Percentiles rank a stretch among this genome's conserved stretches.
These are phyloP conservation scores for Neurospora sp. DNA, from an alignment of 495 filamentous ascomycete genomes.

Conservation along the genomic window DNA sequence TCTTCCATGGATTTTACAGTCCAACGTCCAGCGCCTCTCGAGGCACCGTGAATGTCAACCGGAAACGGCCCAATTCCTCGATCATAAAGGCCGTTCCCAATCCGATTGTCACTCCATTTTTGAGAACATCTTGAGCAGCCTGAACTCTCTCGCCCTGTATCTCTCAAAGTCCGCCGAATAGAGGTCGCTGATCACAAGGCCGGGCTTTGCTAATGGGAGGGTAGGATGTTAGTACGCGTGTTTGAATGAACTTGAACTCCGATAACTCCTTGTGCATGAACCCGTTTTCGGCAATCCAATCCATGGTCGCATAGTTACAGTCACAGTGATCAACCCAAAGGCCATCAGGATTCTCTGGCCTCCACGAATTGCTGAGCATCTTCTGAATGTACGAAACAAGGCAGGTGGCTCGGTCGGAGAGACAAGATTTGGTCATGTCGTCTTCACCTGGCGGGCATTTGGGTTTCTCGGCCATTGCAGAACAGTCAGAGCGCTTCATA, in stretches of 20 bases:
- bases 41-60: conserved; percentile 39
- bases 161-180: conserved; percentile 39
- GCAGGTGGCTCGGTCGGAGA: too few species aligned
- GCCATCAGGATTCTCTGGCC: conserved; percentile 2
- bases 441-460: too few species aligned
- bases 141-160: conserved; percentile 1
- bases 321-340: neutral
- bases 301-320: neutral
- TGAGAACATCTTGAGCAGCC: conserved; percentile 26
- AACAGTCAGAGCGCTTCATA: too few species aligned
- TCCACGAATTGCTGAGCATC: too few species aligned
- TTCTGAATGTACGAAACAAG: too few species aligned
- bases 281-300: conserved; percentile 13
- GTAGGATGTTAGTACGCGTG: neutral
- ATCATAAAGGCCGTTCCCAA: conserved; percentile 32
- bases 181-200: conserved; percentile 33
- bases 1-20: conserved; percentile 12
- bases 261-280: conserved; percentile 11
- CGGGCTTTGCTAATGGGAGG: neutral
- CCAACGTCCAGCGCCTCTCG: conserved; percentile 26
- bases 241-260: conserved; percentile 10
- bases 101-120: conserved; percentile 36
- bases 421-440: too few species aligned
- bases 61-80: conserved; percentile 42
- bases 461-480: too few species aligned